Conservation (phyloP, 2,329 filamentous ascomycete species). For the Fusarium clavum region DNA sequence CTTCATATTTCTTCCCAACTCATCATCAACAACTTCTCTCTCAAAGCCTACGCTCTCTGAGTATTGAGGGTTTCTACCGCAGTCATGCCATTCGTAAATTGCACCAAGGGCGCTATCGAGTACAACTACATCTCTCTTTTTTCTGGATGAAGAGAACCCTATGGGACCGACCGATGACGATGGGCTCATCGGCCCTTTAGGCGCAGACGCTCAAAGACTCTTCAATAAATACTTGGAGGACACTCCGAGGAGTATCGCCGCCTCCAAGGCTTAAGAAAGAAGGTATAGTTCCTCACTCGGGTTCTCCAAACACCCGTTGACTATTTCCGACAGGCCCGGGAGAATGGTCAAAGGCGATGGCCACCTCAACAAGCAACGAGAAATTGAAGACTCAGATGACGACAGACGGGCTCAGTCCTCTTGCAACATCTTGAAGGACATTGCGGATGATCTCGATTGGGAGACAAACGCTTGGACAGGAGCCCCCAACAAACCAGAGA, state of each 20-base stretch:
- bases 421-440: too few species aligned
- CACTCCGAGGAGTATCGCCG: conserved; percentile 5
- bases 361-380: conserved; percentile 56
- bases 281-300: not conserved
- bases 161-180: too few species aligned
- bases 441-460: conserved; percentile 54
- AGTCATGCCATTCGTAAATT: too few species aligned
- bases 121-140: too few species aligned
- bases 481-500: not conserved
- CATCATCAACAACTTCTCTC: too few species aligned
- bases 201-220: not conserved
- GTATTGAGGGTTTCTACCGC: too few species aligned
- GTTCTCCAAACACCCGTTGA: not conserved
- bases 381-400: too few species aligned
- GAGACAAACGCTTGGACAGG: conserved; percentile 50
- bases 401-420: too few species aligned
- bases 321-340: conserved; percentile 55
- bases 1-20: too few species aligned
- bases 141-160: too few species aligned
- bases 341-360: conserved; percentile 56
- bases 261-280: conserved; percentile 17
- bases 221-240: conserved; percentile 9
- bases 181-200: not conserved
- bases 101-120: too few species aligned
- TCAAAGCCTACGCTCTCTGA: too few species aligned